Conservation (phyloP, 345 rosid genomes). For the Populus euphratica region DNA sequence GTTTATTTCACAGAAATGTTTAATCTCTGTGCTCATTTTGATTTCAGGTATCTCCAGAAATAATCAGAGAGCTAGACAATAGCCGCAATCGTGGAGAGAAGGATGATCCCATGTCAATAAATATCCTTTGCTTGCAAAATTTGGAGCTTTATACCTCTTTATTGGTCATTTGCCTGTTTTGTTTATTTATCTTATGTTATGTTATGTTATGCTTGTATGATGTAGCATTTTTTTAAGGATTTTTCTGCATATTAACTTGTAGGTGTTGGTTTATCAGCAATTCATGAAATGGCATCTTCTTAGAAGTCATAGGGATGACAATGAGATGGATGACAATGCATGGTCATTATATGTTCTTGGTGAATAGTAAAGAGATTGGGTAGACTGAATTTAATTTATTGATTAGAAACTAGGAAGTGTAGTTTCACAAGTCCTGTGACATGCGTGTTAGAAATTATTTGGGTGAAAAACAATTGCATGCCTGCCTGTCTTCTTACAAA, state of each 20-base stretch:
- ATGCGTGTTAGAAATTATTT: neutral
- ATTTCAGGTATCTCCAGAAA: slow-evolving; percentile 81
- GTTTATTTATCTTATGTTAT: neutral
- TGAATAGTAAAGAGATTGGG: neutral
- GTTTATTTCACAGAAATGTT: neutral
- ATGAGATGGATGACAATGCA: neutral
- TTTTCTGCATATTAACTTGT: neutral
- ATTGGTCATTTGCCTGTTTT: neutral
- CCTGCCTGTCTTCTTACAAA: neutral
- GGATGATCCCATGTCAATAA: slow-evolving; percentile 57
- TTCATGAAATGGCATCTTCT: neutral
- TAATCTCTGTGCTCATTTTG: slow-evolving; percentile 5
- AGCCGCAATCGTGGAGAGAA: slow-evolving; percentile 89
- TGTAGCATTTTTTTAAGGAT: neutral
- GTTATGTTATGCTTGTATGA: neutral
- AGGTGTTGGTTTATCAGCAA: neutral
- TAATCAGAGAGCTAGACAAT: slow-evolving; percentile 64
- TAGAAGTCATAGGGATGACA: neutral
- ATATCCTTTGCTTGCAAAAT: slow-evolving; percentile 58
- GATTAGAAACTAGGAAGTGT: neutral
- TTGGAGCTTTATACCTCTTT: neutral
- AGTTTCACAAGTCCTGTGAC: neutral
- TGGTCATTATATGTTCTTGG: neutral
- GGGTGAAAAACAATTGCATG: neutral
- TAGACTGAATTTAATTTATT: neutral